Conservation (phyloP, 148 eudicot genomes). For the Arbutus unedo region DNA sequence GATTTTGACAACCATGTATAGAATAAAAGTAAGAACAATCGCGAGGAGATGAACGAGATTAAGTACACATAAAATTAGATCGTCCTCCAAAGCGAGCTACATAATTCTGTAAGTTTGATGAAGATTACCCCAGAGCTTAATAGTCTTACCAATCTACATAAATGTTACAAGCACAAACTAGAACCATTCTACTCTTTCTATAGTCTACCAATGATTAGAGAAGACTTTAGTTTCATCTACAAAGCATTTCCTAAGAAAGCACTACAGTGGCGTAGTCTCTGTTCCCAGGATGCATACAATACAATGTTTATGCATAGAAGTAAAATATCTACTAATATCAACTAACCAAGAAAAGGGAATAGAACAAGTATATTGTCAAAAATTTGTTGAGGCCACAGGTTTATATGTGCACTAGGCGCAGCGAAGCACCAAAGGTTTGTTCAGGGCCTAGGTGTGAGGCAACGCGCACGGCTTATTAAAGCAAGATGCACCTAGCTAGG, state of each 20-base stretch:
- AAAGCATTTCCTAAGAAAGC: background rate
- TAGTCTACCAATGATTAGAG: background rate
- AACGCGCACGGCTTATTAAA: background rate
- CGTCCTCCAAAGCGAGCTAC: background rate
- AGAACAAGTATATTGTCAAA: background rate
- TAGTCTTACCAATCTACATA: background rate
- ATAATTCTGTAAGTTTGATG: background rate
- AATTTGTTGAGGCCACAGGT: background rate
- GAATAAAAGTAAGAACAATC: background rate
- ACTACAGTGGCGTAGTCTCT: background rate
- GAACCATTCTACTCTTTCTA: background rate
- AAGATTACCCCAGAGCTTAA: background rate
- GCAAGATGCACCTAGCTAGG: background rate
- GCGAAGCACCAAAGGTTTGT: background rate
- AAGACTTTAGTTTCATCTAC: background rate
- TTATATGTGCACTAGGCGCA: background rate
- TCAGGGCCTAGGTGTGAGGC: background rate
- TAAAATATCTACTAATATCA: background rate
- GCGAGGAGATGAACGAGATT: background rate
- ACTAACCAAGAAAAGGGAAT: background rate
- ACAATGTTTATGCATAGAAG: background rate
- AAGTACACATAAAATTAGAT: background rate
- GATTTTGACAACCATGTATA: background rate
- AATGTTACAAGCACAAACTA: background rate
- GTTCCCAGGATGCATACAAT: background rate